phyloP scores from a whole-genome alignment of 495 filamentous ascomycete species.

The Aspergillus kassunensis region DNA sequence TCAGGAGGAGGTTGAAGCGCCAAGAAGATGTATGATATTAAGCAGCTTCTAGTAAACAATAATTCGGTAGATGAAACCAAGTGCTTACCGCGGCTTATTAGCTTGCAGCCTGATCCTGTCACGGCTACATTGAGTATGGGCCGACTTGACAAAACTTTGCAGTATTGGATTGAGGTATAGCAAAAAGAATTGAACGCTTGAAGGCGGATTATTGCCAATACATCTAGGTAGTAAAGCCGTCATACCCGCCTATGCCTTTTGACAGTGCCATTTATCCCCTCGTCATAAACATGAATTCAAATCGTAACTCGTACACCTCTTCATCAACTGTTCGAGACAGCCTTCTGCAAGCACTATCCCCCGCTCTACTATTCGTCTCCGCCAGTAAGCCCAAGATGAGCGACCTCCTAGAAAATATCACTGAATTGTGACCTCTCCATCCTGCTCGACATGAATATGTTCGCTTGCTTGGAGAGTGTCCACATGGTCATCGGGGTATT shows the following conservation, averaged over 20 bases:
- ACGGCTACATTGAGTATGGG: too few species aligned
- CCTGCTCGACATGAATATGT: slow-evolving; percentile 72
- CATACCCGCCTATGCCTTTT: background rate
- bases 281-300: slow-evolving; percentile 7
- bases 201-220: too few species aligned
- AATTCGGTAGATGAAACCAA: too few species aligned
- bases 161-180: too few species aligned
- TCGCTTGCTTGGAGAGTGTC: slow-evolving; percentile 57
- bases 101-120: too few species aligned
- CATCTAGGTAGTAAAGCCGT: background rate
- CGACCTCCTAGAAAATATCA: slow-evolving; percentile 25
- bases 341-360: background rate
- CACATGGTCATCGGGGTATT: slow-evolving; percentile 64
- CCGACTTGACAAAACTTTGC: too few species aligned
- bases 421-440: slow-evolving; percentile 68
- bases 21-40: too few species aligned
- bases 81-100: too few species aligned
- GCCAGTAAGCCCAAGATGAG: background rate
- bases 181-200: too few species aligned
- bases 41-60: too few species aligned
- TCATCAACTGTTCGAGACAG: background rate
- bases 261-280: background rate
- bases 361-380: background rate
- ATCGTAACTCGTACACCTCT: slow-evolving; percentile 20
- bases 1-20: too few species aligned